Evolutionary conservation across 805 yeast genomes (phyloP).

Genomic region (Cyberlindnera lachancei): DNA sequence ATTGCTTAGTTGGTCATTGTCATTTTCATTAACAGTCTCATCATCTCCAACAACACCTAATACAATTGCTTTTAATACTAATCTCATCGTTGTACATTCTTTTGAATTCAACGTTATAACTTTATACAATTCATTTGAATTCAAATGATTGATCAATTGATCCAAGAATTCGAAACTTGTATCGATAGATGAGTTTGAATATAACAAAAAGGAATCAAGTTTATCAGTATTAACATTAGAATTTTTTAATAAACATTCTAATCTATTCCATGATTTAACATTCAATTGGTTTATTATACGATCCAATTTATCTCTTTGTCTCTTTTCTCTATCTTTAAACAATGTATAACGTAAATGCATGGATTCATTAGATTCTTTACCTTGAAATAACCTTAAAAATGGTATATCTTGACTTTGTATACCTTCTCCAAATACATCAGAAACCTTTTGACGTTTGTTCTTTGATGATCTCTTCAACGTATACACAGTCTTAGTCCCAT

Average conservation of each 20-base stretch:
- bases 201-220: constrained; percentile 17
- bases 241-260: no score
- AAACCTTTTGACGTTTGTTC: constrained; percentile 9
- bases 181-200: constrained; percentile 18
- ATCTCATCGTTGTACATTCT: constrained; percentile 21
- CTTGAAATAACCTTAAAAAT: constrained; percentile 13
- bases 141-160: constrained; percentile 9
- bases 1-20: constrained; percentile 7
- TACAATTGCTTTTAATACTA: constrained; percentile 17
- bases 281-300: no score
- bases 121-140: constrained; percentile 6
- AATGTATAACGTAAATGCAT: constrained; percentile 10
- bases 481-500: constrained; percentile 19
- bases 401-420: constrained; percentile 3
- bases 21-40: constrained; percentile 9
- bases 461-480: constrained; percentile 12
- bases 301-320: no score
- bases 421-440: constrained; percentile 13
- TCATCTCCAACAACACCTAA: constrained; percentile 7
- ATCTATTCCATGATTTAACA: no score
- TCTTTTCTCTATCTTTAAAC: no score
- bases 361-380: constrained; percentile 12
- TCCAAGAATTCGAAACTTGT: constrained; percentile 11
- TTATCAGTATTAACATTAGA: no score
- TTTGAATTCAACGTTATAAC: constrained; percentile 17